Base-by-base conservation (phyloP, 2,329 filamentous ascomycete genomes). In the Ceratocystis harringtonii region DNA sequence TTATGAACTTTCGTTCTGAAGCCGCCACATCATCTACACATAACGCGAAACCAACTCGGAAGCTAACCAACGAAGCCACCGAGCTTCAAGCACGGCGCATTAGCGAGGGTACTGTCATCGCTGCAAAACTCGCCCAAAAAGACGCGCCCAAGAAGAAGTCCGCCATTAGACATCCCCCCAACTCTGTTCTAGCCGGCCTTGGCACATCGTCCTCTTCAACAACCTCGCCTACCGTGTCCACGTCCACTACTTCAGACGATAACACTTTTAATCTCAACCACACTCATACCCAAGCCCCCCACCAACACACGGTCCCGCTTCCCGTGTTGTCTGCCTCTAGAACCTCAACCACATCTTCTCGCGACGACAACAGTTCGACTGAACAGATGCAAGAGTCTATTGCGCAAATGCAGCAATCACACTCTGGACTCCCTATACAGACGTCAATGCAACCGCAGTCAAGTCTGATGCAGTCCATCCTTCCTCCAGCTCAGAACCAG, bases 101-200 rank as follows among this genome's bases (percentile, higher is more conserved):
- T 12, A 86, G 84, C 70, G 83, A 86, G 71, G 80, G 78, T 69
- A 85, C 83, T 12, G 81, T 80, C 58, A 76, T 81, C 63, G 81
- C 82, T 50, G 83, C 84, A 44, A 80, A 77, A 70, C 74, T 80
- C 66, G 82, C 82, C 57, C 80, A 79, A 67, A 78, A 79, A 55
- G 78, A 79, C 62, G 78, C 78, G 65, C 84, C 84, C 69, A 77
- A 63, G 41, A 61, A 65, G n/a, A 61, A 57, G 22, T 50, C 62
- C 44, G 67, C 62, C 60, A 55, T 5, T 10, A 32, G 41, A 60
- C 52, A 44, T 6, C 12, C 50, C 28, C 22, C 28, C 52, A 61
- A 8, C 17, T 30, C 36, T 32, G 55, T 25, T 50, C 55, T 45
- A 19, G 44, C 45, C n/a, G 45, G 50, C 45, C 28, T 22, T 32